Evolutionary conservation across 2,329 filamentous ascomycete genomes (phyloP).

Genomic region (Cordyceps javanica): DNA sequence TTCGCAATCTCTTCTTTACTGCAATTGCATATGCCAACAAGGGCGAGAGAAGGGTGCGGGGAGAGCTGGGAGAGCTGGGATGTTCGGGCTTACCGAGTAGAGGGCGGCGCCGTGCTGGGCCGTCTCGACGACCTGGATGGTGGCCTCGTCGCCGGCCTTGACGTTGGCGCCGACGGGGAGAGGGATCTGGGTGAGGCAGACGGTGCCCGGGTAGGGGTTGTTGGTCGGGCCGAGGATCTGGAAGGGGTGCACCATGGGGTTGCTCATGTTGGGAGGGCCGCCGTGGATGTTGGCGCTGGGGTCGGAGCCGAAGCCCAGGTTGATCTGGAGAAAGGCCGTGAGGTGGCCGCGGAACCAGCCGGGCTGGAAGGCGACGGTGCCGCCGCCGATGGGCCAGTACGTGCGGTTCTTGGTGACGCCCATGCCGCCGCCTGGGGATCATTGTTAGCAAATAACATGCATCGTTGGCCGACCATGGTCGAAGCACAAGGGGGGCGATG

Average conservation of each 20-base stretch:
- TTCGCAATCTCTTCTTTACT: not conserved
- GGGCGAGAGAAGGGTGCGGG: not conserved
- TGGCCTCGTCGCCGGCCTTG: slow-evolving; percentile 78
- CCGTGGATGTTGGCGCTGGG: slow-evolving; percentile 41
- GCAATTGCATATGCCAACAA: not conserved
- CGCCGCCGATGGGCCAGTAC: slow-evolving; percentile 82
- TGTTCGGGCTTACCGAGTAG: slow-evolving; percentile 59
- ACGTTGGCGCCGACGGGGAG: slow-evolving; percentile 66
- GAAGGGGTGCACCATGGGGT: slow-evolving; percentile 73
- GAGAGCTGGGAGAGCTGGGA: not conserved
- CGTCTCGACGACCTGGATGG: slow-evolving; percentile 79
- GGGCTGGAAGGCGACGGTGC: slow-evolving; percentile 83
- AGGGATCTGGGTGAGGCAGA: slow-evolving; percentile 86
- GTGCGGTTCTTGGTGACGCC: slow-evolving; percentile 73
- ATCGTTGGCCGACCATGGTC: no score
- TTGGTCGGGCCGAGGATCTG: slow-evolving; percentile 77
- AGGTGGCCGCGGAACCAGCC: slow-evolving; percentile 93
- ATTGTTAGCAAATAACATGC: not conserved
- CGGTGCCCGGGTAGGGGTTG: slow-evolving; percentile 76
- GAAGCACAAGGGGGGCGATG: not conserved
- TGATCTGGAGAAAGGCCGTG: slow-evolving; percentile 80
- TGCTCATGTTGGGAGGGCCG: slow-evolving; percentile 80
- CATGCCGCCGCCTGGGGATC: slow-evolving; percentile 70
- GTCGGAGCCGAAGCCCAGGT: slow-evolving; percentile 74
- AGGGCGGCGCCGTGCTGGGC: slow-evolving; percentile 79